Evolutionary conservation across 257 asterid genomes (phyloP).

Genomic region (Plectranthus barbatus): DNA sequence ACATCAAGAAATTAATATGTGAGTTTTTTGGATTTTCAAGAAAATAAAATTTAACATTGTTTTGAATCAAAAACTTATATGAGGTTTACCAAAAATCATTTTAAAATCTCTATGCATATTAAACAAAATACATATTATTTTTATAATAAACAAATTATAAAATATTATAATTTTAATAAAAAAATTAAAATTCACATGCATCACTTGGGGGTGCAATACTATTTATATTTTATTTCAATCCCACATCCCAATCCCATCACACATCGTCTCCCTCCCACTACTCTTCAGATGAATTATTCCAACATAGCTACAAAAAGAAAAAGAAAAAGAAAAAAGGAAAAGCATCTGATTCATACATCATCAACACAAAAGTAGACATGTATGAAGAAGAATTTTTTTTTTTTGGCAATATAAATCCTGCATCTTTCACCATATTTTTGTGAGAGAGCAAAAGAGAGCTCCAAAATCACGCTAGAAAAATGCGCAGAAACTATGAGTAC

Average conservation of each 20-base stretch:
- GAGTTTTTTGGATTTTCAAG: too few species aligned
- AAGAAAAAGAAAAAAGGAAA: not conserved
- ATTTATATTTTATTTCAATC: too few species aligned
- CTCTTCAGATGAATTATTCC: not conserved
- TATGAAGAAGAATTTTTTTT: not conserved
- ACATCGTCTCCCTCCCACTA: slow-evolving; percentile 2
- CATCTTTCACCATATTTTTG: not conserved
- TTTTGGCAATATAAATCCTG: not conserved
- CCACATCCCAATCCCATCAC: not conserved
- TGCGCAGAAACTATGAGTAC: slow-evolving; percentile 1
- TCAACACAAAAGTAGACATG: not conserved
- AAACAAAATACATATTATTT: too few species aligned
- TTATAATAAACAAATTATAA: too few species aligned
- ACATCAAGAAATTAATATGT: too few species aligned
- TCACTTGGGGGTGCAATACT: too few species aligned
- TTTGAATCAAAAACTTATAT: too few species aligned
- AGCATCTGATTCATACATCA: slow-evolving; percentile 11
- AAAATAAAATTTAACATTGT: too few species aligned
- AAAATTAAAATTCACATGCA: too few species aligned
- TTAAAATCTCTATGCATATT: too few species aligned
- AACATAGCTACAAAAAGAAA: not conserved
- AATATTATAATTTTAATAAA: too few species aligned
- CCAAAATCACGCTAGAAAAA: not conserved
- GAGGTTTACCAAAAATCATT: too few species aligned
- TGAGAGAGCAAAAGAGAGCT: not conserved